These are phyloP conservation scores for Eremomyces bilateralis DNA, from an alignment of 495 filamentous ascomycete genomes.

Conservation along the genomic window DNA sequence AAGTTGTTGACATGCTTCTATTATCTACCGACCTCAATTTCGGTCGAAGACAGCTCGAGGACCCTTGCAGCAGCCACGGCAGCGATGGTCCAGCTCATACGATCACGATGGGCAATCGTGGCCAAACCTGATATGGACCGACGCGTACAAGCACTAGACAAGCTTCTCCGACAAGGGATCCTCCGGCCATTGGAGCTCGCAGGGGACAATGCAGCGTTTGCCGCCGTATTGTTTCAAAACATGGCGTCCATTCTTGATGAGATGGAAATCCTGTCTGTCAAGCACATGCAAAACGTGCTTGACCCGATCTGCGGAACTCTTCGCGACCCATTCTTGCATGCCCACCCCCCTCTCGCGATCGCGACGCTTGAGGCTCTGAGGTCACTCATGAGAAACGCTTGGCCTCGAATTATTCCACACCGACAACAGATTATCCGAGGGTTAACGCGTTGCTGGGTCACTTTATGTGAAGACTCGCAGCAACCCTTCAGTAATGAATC, in stretches of 20 bases:
- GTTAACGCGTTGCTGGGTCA: slow-evolving; percentile 44
- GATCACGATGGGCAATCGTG: slow-evolving; percentile 8
- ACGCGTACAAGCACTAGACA: slow-evolving; percentile 12
- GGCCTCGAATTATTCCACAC: slow-evolving; percentile 46
- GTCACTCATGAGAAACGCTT: slow-evolving; percentile 40
- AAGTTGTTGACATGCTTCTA: slow-evolving; percentile 50
- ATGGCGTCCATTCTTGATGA: slow-evolving; percentile 29
- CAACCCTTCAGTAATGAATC: background rate
- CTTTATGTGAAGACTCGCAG: slow-evolving; percentile 20
- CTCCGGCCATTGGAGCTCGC: slow-evolving; percentile 14
- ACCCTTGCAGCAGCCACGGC: slow-evolving; percentile 46
- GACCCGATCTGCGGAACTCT: slow-evolving; percentile 45
- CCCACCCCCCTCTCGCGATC: slow-evolving; percentile 30
- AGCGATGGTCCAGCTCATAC: slow-evolving; percentile 36
- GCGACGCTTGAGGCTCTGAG: slow-evolving; percentile 32
- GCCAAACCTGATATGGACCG: slow-evolving; percentile 5
- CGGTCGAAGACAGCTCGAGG: slow-evolving; percentile 42
- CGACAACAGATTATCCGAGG: slow-evolving; percentile 47
- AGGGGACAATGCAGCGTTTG: slow-evolving; percentile 21
- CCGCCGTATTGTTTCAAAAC: slow-evolving; percentile 31
- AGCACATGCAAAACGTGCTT: slow-evolving; percentile 54
- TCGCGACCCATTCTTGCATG: slow-evolving; percentile 44
- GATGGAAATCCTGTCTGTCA: slow-evolving; percentile 46
- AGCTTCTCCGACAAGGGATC: slow-evolving; percentile 18
- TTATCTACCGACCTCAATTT: slow-evolving; percentile 59